Conservation (phyloP, 2,329 filamentous ascomycete genomes). For the Ceratocystis cacaofunesta region DNA sequence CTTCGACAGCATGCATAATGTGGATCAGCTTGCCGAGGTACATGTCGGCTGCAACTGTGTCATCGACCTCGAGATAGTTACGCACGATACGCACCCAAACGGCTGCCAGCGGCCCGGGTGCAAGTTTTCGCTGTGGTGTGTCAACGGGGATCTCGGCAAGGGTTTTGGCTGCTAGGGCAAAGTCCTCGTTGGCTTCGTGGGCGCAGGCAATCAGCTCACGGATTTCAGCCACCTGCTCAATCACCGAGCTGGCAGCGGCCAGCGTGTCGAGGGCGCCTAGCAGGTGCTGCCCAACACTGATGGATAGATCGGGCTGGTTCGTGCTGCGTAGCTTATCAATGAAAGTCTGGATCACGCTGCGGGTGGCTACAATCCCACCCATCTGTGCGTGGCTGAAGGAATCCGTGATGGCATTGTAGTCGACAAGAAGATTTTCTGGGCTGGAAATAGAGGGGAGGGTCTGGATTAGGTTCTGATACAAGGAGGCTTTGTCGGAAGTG, state of each 20-base stretch:
- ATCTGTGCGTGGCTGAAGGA: slow-evolving; percentile 53
- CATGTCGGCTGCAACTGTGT: slow-evolving; percentile 67
- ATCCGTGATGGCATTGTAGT: slow-evolving; percentile 54
- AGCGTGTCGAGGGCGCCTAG: slow-evolving; percentile 48
- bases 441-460: slow-evolving; percentile 28
- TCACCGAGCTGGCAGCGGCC: slow-evolving; percentile 41
- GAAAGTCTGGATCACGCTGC: slow-evolving; percentile 52
- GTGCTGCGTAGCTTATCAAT: slow-evolving; percentile 47
- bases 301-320: slow-evolving; percentile 48
- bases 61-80: slow-evolving; percentile 86
- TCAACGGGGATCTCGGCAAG: slow-evolving; percentile 80
- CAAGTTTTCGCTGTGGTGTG: slow-evolving; percentile 69
- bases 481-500: slow-evolving; percentile 29
- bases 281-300: slow-evolving; percentile 62
- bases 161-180: slow-evolving; percentile 55
- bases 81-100: slow-evolving; percentile 91
- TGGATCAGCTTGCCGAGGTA: slow-evolving; percentile 95
- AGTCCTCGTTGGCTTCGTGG: slow-evolving; percentile 72
- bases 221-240: slow-evolving; percentile 69
- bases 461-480: slow-evolving; percentile 33
- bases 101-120: slow-evolving; percentile 64
- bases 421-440: slow-evolving; percentile 29
- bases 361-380: slow-evolving; percentile 55
- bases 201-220: slow-evolving; percentile 71
- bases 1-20: slow-evolving; percentile 62